Percentiles rank a stretch among this genome's conserved stretches.
These are phyloP conservation scores for Ophiostoma ulmi DNA, from an alignment of 2,329 filamentous ascomycete genomes.

Conservation along the genomic window DNA sequence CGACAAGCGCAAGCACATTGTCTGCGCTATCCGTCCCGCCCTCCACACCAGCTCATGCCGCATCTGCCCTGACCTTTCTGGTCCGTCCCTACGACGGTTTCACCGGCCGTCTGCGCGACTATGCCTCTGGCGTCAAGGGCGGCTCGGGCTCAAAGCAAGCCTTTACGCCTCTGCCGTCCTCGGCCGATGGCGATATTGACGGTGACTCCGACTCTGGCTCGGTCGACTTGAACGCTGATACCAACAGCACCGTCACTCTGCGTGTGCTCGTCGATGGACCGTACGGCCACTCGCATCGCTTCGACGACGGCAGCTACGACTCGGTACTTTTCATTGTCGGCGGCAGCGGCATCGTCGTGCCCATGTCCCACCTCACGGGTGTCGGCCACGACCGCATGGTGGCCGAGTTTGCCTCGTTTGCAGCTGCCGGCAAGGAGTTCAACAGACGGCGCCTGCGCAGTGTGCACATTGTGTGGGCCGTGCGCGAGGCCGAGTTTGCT, in stretches of 20 bases:
- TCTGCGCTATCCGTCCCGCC: conserved; percentile 1
- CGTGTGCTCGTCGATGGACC: conserved; percentile 27
- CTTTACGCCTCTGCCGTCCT: conserved; percentile 19
- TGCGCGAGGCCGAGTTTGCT: conserved; percentile 25
- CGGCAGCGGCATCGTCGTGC: conserved; percentile 28
- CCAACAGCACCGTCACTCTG: conserved; percentile 17
- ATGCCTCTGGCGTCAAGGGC: conserved; percentile 24
- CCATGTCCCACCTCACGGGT: conserved; percentile 26
- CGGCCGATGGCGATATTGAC: neutral
- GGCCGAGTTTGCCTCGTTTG: neutral
- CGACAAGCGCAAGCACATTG: conserved; percentile 8
- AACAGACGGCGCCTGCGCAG: neutral
- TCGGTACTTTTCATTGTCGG: conserved; percentile 27
- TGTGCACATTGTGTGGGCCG: conserved; percentile 28
- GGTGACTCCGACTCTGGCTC: neutral
- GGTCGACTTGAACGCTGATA: neutral
- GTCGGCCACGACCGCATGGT: conserved; percentile 15
- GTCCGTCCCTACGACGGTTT: conserved; percentile 28
- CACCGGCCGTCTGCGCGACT: conserved; percentile 24
- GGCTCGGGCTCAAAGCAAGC: conserved; percentile 18
- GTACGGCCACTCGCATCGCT: conserved; percentile 26
- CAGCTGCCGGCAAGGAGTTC: neutral
- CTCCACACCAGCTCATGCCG: neutral
- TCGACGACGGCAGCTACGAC: conserved; percentile 23
- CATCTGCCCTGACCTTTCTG: conserved; percentile 23